Evolutionary conservation across 2,329 filamentous ascomycete species (phyloP), one percentile per base, ranked within the genome.

Genomic region (Botryotinia calthae): DNA sequence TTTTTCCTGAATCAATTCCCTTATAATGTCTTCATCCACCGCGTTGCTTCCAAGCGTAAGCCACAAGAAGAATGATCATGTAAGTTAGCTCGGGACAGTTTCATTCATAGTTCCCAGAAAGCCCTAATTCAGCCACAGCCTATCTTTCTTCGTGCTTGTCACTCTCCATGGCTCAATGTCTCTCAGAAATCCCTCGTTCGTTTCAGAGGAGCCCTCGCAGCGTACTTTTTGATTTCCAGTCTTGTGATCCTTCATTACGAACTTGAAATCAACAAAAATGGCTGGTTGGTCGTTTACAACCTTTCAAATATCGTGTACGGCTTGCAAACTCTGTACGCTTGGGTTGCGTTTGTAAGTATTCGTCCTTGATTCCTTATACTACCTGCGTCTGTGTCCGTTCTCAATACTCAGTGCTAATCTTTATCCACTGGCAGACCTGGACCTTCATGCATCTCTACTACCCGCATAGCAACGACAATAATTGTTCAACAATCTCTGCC

Each of bases 121-220:
- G 40, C n/a, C 16, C 63, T 46, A 37, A 37, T 40, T 37, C 51
- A 48, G 8, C 48, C 42, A 12, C 58, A 81, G 76, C 76, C 80
- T 51, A 81, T 81, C 77, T 81, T 81, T 64, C 76, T 81, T 51
- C 79, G 80, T 37, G 77, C 79, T 68, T 82, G 79, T 74, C 79
- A 82, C 72, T 80, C 80, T 22, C 80, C 80, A 76, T 81, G 80
- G 80, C 46, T 67, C 54, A 71, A 34, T 34, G 76, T 82, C 28
- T 74, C 76, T 28, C 79, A 81, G 64, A 79, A 78, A 62, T 67
- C 72, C 14, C 75, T 81, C 28, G 70, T 79, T 40, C 67, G 72
- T 22, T 72, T 79, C 34, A 78, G 80, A 67, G 74, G 74, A 51
- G 46, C 79, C 31, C 72, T 77, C 65, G 75, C 78, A 10, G 34